Evolutionary conservation across 2,329 filamentous ascomycete species (phyloP).

Genomic region (Ophiocordyceps camponoti-rufipedis): DNA sequence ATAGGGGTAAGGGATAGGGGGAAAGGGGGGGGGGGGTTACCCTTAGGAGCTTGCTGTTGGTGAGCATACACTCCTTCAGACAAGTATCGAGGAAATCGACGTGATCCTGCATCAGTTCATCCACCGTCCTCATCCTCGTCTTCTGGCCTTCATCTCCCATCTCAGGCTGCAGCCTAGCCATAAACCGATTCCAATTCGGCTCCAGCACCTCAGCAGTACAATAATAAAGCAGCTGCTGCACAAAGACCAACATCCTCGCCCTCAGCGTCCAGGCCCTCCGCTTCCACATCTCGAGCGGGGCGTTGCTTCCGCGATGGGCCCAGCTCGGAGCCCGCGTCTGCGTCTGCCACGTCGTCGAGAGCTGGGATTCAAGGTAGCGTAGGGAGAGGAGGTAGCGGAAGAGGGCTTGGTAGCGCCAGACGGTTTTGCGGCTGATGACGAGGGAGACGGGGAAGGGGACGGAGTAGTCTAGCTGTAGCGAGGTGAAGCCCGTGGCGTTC

Average conservation of each 20-base stretch:
- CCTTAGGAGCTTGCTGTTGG: conserved; percentile 82
- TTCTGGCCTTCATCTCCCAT: not conserved
- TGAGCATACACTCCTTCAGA: conserved; percentile 97
- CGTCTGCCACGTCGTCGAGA: conserved; percentile 78
- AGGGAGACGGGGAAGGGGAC: conserved; percentile 92
- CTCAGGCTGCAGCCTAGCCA: conserved; percentile 50
- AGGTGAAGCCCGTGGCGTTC: conserved; percentile 78
- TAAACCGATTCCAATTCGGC: conserved; percentile 88
- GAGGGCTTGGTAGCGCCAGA: conserved; percentile 90
- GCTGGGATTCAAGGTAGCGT: conserved; percentile 71
- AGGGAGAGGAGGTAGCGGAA: conserved; percentile 88
- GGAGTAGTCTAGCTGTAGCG: conserved; percentile 80
- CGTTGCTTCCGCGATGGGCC: conserved; percentile 60
- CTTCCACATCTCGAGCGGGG: conserved; percentile 77
- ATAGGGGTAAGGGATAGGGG: no score
- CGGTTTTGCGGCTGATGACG: conserved; percentile 86
- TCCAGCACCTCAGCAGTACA: conserved; percentile 96
- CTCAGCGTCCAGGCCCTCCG: conserved; percentile 78
- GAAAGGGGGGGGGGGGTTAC: conserved; percentile 26
- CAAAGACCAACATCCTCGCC: conserved; percentile 89
- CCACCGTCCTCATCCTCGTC: conserved; percentile 50
- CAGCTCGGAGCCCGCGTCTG: conserved; percentile 68
- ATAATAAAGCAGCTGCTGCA: conserved; percentile 92
- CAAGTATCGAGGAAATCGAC: conserved; percentile 97
- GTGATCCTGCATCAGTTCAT: conserved; percentile 97